Evolutionary conservation across 176 grass and related monocot genomes (phyloP).

Genomic region (Oryza brachyantha): DNA sequence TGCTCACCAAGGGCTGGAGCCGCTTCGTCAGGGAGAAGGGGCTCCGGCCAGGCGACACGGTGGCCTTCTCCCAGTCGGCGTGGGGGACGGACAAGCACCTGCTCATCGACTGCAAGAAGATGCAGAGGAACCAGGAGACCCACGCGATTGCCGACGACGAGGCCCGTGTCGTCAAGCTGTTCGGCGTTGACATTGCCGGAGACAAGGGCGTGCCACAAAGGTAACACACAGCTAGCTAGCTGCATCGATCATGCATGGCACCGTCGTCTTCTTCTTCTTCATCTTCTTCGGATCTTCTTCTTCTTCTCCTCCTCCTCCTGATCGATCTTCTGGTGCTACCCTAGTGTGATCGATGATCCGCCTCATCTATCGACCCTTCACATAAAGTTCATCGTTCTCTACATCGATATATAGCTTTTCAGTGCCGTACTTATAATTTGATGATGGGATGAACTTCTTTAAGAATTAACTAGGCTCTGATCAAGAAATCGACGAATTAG

Average conservation of each 20-base stretch:
- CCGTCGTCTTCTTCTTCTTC: too few relatives aligned
- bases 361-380: neutral
- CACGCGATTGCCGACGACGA: neutral
- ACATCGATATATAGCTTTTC: neutral
- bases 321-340: too few relatives aligned
- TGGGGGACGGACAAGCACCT: constrained; percentile 46
- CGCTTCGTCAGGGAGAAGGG: constrained; percentile 85
- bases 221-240: constrained; percentile 16
- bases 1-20: constrained; percentile 96
- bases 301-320: neutral
- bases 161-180: constrained; percentile 44
- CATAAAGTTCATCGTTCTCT: neutral
- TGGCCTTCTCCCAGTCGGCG: neutral
- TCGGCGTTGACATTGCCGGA: constrained; percentile 51
- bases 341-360: neutral
- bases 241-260: too few relatives aligned
- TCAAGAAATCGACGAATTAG: neutral
- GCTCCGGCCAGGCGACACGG: constrained; percentile 58
- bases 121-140: neutral
- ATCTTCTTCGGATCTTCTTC: too few relatives aligned
- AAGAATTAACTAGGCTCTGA: neutral
- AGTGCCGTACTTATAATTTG: neutral
- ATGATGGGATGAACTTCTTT: neutral
- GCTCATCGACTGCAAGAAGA: constrained; percentile 45
- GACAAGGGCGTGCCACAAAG: constrained; percentile 14